Evolutionary conservation across 257 asterid species (phyloP), one percentile per base, ranked within the genome.

Genomic region (Jacaranda mimosifolia): DNA sequence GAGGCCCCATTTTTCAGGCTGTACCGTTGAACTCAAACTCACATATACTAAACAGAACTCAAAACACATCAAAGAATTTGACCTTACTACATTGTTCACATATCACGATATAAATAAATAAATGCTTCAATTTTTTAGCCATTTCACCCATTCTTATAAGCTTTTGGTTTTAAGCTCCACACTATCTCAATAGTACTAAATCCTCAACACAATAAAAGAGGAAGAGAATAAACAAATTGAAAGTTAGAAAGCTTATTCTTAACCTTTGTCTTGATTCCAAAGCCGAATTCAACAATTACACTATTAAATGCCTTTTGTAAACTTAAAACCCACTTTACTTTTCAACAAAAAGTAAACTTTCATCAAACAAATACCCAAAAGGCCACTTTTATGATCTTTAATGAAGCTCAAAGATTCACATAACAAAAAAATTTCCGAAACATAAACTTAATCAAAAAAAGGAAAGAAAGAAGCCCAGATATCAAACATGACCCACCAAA

Each of bases 201-300:
- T 4, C 64, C 55, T 19, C 51, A 35, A 56, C 15, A 58, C 68
- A 67, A 19, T 13, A 46, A 21, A 62, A 48, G 10, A 17, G 13
- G 64, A 9, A 32, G 36, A 56, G 10, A 60, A 51, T 58, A 55
- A 32, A 62, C 9, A 73, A 63, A n/a, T 71, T 4, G 57, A 6
- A 15, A 26, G 15, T 42, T 42, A 5, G 3, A 63, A 53, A 21
- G 63, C 74, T 60, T 32, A 17, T 45, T 56, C 32, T 13, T 3
- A 14, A 64, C 46, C 57, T 65, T 52, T 14, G 19, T 60, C 67
- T 17, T 3, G 65, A 71, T 45, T n/a, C 71, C 48, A 77, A 65
- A 70, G 63, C 74, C 58, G 55, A 56, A 73, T 49, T 48, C 64
- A 74, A 21, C 64, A 68, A 75, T 32, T 4, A 72, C 7, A 67